Conservation (phyloP, 257 asterid species). For the Schizonepeta tenuifolia region DNA sequence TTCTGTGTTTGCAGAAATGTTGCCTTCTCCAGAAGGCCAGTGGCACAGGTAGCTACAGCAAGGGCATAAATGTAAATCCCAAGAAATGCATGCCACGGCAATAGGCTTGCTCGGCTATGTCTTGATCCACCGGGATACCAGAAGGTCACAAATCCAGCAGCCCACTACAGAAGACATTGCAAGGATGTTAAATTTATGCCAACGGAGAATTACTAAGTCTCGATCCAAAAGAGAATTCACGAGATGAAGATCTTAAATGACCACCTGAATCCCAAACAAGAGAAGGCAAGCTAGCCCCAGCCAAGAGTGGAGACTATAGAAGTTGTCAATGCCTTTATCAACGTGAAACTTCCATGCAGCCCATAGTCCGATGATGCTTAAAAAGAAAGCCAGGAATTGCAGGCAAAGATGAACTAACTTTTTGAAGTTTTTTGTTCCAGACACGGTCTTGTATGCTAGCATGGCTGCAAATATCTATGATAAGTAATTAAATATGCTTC, state of each 20-base stretch:
- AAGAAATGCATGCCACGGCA: constrained; percentile 77
- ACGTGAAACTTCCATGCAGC: constrained; percentile 87
- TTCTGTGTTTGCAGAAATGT: constrained; percentile 78
- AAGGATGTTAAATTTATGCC: constrained; percentile 13
- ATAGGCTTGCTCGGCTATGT: constrained; percentile 58
- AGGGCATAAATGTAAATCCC: constrained; percentile 78
- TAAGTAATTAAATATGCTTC: constrained; percentile 25
- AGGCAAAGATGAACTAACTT: constrained; percentile 70
- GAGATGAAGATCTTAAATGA: not conserved
- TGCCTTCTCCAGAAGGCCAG: constrained; percentile 87
- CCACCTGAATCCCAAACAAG: constrained; percentile 77
- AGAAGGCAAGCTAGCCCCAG: constrained; percentile 75
- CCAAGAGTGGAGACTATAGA: constrained; percentile 95
- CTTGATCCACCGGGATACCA: constrained; percentile 93
- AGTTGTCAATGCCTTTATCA: constrained; percentile 75
- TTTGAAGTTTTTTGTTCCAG: constrained; percentile 77
- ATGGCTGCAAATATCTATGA: constrained; percentile 61
- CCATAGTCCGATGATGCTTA: constrained; percentile 72
- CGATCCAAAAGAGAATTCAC: not conserved
- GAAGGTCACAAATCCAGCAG: constrained; percentile 69
- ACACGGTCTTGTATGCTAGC: constrained; percentile 80
- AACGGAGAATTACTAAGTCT: not conserved
- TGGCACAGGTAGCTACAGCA: constrained; percentile 76
- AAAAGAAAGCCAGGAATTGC: constrained; percentile 66
- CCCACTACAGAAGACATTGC: constrained; percentile 53